Percentiles rank a stretch among this genome's conserved stretches.
Evolutionary conservation across 2,329 filamentous ascomycete genomes (phyloP).

Genomic region (Ophiostoma tasmaniense): DNA sequence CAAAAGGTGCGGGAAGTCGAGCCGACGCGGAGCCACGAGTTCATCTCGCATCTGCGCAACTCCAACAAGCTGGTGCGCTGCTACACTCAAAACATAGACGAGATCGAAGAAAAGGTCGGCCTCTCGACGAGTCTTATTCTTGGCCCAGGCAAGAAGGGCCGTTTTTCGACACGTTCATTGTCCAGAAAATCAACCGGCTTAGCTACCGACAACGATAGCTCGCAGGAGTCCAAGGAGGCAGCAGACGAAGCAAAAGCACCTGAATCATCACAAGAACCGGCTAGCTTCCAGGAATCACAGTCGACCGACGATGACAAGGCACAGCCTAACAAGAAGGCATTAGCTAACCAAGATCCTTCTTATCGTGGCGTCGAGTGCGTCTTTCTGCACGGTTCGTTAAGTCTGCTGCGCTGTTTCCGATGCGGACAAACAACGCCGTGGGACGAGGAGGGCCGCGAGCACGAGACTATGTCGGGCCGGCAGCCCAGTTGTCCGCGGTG

Average conservation of each 20-base stretch:
- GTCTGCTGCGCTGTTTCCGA: slow-evolving; percentile 54
- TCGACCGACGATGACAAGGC: neutral
- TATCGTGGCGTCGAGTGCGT: slow-evolving; percentile 53
- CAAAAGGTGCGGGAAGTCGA: slow-evolving; percentile 55
- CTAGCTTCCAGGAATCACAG: slow-evolving; percentile 10
- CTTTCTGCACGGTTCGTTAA: slow-evolving; percentile 63
- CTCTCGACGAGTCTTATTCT: slow-evolving; percentile 53
- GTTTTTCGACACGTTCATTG: slow-evolving; percentile 40
- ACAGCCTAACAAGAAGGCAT: neutral
- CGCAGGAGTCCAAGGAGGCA: neutral
- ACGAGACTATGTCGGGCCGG: slow-evolving; percentile 51
- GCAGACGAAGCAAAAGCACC: neutral
- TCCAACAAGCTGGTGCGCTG: slow-evolving; percentile 60
- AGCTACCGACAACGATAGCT: neutral
- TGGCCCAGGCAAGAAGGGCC: slow-evolving; percentile 52
- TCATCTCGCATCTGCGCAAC: slow-evolving; percentile 59
- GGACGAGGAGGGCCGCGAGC: slow-evolving; percentile 48
- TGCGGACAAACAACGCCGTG: slow-evolving; percentile 51
- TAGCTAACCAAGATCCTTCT: slow-evolving; percentile 18
- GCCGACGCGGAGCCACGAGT: slow-evolving; percentile 58
- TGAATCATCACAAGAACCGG: neutral
- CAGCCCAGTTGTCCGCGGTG: slow-evolving; percentile 62
- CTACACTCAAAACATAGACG: slow-evolving; percentile 70
- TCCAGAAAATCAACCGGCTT: slow-evolving; percentile 15
- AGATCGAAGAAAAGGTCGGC: slow-evolving; percentile 62